phyloP scores from a whole-genome alignment of 1,284 basidiomycete species.

The Ganoderma leucocontextum region DNA sequence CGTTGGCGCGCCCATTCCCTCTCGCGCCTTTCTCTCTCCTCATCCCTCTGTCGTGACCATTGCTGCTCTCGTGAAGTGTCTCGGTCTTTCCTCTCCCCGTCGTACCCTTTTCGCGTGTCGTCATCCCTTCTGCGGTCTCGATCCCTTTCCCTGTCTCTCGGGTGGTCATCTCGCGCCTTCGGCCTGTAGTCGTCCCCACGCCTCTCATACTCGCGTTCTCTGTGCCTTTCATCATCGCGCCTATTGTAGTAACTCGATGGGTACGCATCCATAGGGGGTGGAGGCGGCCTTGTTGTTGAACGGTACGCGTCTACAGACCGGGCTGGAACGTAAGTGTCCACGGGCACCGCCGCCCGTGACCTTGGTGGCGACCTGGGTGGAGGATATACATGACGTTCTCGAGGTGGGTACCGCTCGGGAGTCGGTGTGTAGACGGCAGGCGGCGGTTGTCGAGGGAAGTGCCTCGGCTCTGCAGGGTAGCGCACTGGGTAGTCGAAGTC shows the following conservation, averaged over 20 bases:
- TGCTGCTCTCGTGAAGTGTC: conserved; percentile 18
- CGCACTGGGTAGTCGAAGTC: conserved; percentile 42
- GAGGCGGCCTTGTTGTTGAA: conserved; percentile 23
- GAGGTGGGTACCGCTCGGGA: conserved; percentile 30
- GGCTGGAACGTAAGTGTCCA: conserved; percentile 37
- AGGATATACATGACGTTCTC: conserved; percentile 36
- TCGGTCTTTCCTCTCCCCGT: conserved; percentile 27
- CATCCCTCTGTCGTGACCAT: conserved; percentile 17
- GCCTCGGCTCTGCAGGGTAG: conserved; percentile 37
- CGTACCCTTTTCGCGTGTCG: conserved; percentile 29
- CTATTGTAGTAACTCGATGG: conserved; percentile 28
- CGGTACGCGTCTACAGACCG: conserved; percentile 33
- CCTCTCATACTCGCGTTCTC: conserved; percentile 37
- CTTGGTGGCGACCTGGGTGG: conserved; percentile 37
- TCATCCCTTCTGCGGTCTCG: conserved; percentile 27
- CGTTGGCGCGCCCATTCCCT: conserved; percentile 13
- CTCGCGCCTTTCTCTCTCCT: conserved; percentile 18
- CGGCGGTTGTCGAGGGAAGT: conserved; percentile 32
- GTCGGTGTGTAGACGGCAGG: conserved; percentile 27
- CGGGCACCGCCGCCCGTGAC: conserved; percentile 26
- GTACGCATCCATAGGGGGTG: conserved; percentile 31
- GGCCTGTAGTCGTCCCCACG: conserved; percentile 31
- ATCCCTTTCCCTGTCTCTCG: conserved; percentile 18
- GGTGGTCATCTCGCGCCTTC: conserved; percentile 27
- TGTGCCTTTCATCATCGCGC: conserved; percentile 37